Conservation (phyloP, 768 basidiomycete genomes). For the Leucosporidium creatinivorum region DNA sequence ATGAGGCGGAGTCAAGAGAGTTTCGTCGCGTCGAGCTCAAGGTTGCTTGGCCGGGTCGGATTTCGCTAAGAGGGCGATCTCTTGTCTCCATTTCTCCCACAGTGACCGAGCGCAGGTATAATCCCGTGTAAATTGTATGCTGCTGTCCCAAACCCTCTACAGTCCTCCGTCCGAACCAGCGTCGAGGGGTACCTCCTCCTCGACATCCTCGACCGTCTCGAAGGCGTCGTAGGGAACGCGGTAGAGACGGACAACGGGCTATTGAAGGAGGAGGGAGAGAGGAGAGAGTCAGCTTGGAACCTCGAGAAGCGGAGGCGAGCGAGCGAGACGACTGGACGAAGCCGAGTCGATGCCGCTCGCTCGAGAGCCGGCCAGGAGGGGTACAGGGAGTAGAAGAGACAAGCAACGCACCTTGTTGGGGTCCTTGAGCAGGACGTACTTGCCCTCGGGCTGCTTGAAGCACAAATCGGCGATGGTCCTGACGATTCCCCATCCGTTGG, state of each 20-base stretch:
- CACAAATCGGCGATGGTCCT: slow-evolving; percentile 87
- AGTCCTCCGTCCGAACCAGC: slow-evolving; percentile 1
- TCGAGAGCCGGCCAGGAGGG: background rate
- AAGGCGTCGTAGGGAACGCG: slow-evolving; percentile 83
- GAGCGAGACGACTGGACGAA: background rate
- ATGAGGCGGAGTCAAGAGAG: too few species aligned
- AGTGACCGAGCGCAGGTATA: too few species aligned
- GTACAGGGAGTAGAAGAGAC: background rate
- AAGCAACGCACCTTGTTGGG: slow-evolving; percentile 58
- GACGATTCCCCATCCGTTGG: slow-evolving; percentile 98
- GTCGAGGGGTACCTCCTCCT: slow-evolving; percentile 35
- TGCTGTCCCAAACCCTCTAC: background rate
- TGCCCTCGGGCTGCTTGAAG: slow-evolving; percentile 96
- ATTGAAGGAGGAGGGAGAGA: slow-evolving; percentile 3
- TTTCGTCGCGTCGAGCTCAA: too few species aligned
- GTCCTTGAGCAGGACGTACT: slow-evolving; percentile 94
- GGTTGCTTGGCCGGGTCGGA: too few species aligned
- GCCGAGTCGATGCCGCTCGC: too few species aligned
- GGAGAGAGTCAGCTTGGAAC: background rate
- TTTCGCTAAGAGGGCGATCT: too few species aligned
- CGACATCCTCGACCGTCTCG: slow-evolving; percentile 67
- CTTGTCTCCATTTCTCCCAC: too few species aligned
- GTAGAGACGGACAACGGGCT: slow-evolving; percentile 93
- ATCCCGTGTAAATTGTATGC: background rate
- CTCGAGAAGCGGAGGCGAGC: background rate